Conservation (phyloP, 176 grass and related monocot species). For the Bolboschoenus planiculmis region DNA sequence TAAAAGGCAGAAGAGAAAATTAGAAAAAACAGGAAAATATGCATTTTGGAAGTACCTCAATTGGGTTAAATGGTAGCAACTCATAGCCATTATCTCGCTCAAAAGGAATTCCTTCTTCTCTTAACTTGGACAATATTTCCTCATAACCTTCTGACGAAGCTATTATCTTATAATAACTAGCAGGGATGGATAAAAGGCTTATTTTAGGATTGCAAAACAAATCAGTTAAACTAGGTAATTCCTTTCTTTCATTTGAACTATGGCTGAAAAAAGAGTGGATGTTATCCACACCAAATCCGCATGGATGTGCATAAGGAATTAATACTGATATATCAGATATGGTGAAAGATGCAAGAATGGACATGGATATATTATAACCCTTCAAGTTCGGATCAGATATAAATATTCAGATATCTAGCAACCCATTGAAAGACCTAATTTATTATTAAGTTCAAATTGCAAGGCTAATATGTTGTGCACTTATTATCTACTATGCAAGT, state of each 20-base stretch:
- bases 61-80: slow-evolving; percentile 59
- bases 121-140: slow-evolving; percentile 62
- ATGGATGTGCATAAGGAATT: no score
- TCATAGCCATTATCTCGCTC: slow-evolving; percentile 86
- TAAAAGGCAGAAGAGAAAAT: neutral
- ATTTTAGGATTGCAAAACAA: slow-evolving; percentile 8
- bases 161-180: slow-evolving; percentile 88
- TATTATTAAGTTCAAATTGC: neutral
- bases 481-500: neutral
- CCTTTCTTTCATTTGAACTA: neutral
- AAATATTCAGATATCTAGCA: neutral
- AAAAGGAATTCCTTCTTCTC: slow-evolving; percentile 77
- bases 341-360: no score
- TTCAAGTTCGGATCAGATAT: neutral
- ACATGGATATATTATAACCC: no score
- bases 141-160: slow-evolving; percentile 84
- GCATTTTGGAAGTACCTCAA: slow-evolving; percentile 52
- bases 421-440: neutral
- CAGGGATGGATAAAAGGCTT: slow-evolving; percentile 16
- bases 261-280: neutral
- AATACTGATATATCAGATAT: no score
- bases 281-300: neutral
- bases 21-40: neutral
- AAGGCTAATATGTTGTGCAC: neutral
- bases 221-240: neutral